These are phyloP conservation scores for Thraustotheca clavata DNA, from an alignment of 352 stramenopile species.

Conservation along the genomic window DNA sequence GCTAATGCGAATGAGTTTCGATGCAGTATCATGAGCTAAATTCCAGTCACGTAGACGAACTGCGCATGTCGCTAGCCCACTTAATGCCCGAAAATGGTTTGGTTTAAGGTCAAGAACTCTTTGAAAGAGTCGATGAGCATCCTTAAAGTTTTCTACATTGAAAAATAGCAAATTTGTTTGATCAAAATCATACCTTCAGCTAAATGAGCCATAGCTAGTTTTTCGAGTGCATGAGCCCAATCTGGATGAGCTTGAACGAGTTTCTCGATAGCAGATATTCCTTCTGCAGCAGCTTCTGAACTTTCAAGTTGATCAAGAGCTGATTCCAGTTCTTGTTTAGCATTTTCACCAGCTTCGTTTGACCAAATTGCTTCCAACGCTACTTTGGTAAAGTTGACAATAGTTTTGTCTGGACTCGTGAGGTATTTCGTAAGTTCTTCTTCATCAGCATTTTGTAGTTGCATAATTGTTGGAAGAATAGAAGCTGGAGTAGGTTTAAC, in stretches of 20 bases:
- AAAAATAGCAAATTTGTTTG: neutral
- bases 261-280: conserved; percentile 35
- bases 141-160: conserved; percentile 35
- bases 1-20: conserved; percentile 49
- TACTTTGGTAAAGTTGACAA: conserved; percentile 62
- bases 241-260: conserved; percentile 39
- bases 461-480: conserved; percentile 50
- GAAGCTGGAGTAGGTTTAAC: conserved; percentile 15
- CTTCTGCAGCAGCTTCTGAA: conserved; percentile 18
- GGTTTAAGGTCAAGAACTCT: conserved; percentile 56
- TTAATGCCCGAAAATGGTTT: conserved; percentile 57
- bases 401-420: conserved; percentile 50
- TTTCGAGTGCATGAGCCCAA: conserved; percentile 68
- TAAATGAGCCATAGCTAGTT: conserved; percentile 60
- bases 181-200: conserved; percentile 31
- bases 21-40: conserved; percentile 41
- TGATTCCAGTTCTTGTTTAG: conserved; percentile 31
- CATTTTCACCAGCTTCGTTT: conserved; percentile 37
- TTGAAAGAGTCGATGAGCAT: conserved; percentile 50
- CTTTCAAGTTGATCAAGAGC: conserved; percentile 33
- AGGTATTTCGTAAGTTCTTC: conserved; percentile 53
- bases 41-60: conserved; percentile 56
- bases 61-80: conserved; percentile 63
- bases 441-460: conserved; percentile 63
- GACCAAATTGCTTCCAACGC: conserved; percentile 69